Percentiles rank a stretch among this genome's conserved stretches.
Evolutionary conservation across 495 filamentous ascomycete species (phyloP).

Genomic region (Xanthoparmelia taractica): DNA sequence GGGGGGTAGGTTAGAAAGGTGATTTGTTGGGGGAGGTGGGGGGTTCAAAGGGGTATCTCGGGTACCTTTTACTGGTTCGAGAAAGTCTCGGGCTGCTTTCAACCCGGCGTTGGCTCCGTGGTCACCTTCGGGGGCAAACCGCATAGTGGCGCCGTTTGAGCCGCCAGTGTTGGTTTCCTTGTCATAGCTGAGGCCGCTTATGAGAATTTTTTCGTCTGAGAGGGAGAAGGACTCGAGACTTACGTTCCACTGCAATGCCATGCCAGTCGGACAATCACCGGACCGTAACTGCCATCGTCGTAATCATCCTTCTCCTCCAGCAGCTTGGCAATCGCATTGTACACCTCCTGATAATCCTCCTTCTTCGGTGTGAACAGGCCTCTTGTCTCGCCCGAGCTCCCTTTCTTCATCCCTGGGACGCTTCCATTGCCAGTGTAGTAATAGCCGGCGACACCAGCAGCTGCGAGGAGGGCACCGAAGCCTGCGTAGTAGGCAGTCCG

Average conservation of each 20-base stretch:
- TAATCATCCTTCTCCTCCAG: slow-evolving; percentile 89
- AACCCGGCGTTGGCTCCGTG: slow-evolving; percentile 95
- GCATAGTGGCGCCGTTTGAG: slow-evolving; percentile 96
- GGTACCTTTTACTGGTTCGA: slow-evolving; percentile 78
- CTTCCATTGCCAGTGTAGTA: slow-evolving; percentile 53
- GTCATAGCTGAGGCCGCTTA: slow-evolving; percentile 52
- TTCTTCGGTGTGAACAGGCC: slow-evolving; percentile 64
- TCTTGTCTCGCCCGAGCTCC: slow-evolving; percentile 34
- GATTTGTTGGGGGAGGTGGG: not conserved
- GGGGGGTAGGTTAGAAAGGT: slow-evolving; percentile 29
- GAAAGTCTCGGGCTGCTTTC: slow-evolving; percentile 79
- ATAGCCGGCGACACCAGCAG: slow-evolving; percentile 62
- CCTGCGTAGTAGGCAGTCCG: slow-evolving; percentile 44
- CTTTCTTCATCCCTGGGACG: slow-evolving; percentile 26
- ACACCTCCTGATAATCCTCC: slow-evolving; percentile 93
- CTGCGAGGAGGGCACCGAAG: slow-evolving; percentile 49
- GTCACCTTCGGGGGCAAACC: slow-evolving; percentile 83
- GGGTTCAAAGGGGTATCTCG: slow-evolving; percentile 6
- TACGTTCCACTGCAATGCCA: slow-evolving; percentile 79
- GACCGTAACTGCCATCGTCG: slow-evolving; percentile 93
- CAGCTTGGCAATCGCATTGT: slow-evolving; percentile 71
- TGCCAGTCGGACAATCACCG: slow-evolving; percentile 75
- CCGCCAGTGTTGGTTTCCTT: slow-evolving; percentile 84
- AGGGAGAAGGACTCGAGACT: slow-evolving; percentile 1
- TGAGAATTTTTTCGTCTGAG: not conserved